These are phyloP conservation scores for Pythium biforme DNA, from an alignment of 352 stramenopile species.

Conservation along the genomic window DNA sequence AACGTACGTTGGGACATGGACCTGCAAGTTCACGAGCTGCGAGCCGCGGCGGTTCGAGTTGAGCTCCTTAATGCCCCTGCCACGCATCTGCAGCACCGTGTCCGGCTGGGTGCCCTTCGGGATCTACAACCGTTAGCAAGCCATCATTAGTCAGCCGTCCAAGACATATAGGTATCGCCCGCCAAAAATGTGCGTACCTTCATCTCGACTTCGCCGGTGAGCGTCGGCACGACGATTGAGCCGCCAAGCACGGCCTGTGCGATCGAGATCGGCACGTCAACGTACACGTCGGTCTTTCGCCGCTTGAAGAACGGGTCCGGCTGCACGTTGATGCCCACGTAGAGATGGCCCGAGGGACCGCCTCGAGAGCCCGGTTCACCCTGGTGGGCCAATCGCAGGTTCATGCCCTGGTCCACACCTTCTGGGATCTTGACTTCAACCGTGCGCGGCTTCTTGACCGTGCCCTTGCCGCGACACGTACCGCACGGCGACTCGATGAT, in stretches of 20 bases:
- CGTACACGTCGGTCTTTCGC: slow-evolving; percentile 93
- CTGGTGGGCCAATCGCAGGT: slow-evolving; percentile 92
- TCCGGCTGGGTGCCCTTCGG: slow-evolving; percentile 94
- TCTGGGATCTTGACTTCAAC: slow-evolving; percentile 94
- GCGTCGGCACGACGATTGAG: slow-evolving; percentile 94
- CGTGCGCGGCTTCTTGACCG: slow-evolving; percentile 88
- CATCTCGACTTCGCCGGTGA: slow-evolving; percentile 97
- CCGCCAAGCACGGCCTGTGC: slow-evolving; percentile 92
- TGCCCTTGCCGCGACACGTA: slow-evolving; percentile 76
- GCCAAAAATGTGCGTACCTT: slow-evolving; percentile 66
- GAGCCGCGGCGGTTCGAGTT: slow-evolving; percentile 92
- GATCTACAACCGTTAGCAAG: slow-evolving; percentile 38
- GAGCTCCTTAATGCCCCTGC: slow-evolving; percentile 95
- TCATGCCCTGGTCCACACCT: slow-evolving; percentile 96
- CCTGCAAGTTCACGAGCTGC: slow-evolving; percentile 96
- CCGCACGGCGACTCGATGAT: slow-evolving; percentile 85
- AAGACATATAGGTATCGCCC: not conserved
- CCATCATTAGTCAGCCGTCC: too few species aligned
- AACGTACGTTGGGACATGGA: slow-evolving; percentile 92
- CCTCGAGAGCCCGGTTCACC: slow-evolving; percentile 86
- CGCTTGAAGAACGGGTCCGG: slow-evolving; percentile 95
- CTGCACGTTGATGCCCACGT: slow-evolving; percentile 93
- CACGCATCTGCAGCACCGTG: slow-evolving; percentile 95
- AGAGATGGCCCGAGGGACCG: slow-evolving; percentile 91
- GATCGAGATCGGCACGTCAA: slow-evolving; percentile 93